These are phyloP conservation scores for Dactylella cylindrospora DNA, from an alignment of 2,329 filamentous ascomycete genomes.

Conservation along the genomic window DNA sequence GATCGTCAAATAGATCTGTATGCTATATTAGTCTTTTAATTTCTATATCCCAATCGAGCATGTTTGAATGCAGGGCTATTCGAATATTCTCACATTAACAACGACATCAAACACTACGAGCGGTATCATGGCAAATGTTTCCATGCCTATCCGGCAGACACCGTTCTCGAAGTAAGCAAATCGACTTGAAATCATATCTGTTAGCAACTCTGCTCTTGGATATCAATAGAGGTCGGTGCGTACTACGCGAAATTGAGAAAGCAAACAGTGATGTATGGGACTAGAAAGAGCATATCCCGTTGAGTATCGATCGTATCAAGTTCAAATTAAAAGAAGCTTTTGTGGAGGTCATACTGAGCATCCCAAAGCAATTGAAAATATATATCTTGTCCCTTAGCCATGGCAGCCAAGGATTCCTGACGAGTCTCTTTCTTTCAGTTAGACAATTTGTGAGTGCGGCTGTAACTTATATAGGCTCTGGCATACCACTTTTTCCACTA, in stretches of 20 bases:
- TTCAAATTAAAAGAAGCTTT: neutral
- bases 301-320: conserved; percentile 21
- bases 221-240: conserved; percentile 44
- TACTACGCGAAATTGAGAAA: conserved; percentile 64
- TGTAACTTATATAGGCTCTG: neutral
- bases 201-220: neutral
- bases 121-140: conserved; percentile 61
- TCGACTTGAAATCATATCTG: conserved; percentile 53
- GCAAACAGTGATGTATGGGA: conserved; percentile 52
- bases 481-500: conserved; percentile 63
- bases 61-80: no score
- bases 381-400: conserved; percentile 61
- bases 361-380: conserved; percentile 63
- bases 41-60: no score
- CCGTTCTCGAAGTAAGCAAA: conserved; percentile 60
- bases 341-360: conserved; percentile 53
- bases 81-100: conserved; percentile 60
- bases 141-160: conserved; percentile 64
- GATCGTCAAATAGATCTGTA: neutral
- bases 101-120: conserved; percentile 63
- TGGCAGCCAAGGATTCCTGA: conserved; percentile 57
- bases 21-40: no score
- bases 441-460: no score
- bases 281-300: conserved; percentile 24
- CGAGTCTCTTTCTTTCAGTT: conserved; percentile 55